Conservation (phyloP, 2,329 filamentous ascomycete genomes). For the Aureobasidium sp. region DNA sequence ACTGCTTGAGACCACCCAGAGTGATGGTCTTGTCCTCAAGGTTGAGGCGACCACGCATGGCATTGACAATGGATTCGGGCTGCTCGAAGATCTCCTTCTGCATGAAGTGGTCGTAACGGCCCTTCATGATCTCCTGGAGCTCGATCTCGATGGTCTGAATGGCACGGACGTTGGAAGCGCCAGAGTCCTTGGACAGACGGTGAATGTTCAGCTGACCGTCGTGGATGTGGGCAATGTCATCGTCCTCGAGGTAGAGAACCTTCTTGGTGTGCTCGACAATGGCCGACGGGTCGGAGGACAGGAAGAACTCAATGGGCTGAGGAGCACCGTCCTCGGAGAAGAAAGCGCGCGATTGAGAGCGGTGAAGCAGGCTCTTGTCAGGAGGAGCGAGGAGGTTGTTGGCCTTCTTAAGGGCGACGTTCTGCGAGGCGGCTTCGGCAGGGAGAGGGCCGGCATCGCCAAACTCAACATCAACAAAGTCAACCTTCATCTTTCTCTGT, state of each 20-base stretch:
- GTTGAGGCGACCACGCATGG: slow-evolving; percentile 98
- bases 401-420: slow-evolving; percentile 86
- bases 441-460: slow-evolving; percentile 81
- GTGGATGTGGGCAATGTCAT: slow-evolving; percentile 99
- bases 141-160: slow-evolving; percentile 99
- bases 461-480: slow-evolving; percentile 99
- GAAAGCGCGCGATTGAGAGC: slow-evolving; percentile 97
- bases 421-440: slow-evolving; percentile 91
- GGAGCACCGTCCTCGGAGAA: slow-evolving; percentile 97
- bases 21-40: slow-evolving; percentile 90
- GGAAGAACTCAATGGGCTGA: slow-evolving; percentile 98
- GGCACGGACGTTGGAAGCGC: slow-evolving; percentile 90
- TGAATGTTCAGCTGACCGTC: slow-evolving; percentile 99
- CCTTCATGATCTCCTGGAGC: slow-evolving; percentile 99
- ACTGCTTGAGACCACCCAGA: slow-evolving; percentile 89
- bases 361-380: slow-evolving; percentile 96
- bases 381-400: slow-evolving; percentile 68
- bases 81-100: slow-evolving; percentile 99
- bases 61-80: slow-evolving; percentile 98
- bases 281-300: slow-evolving; percentile 95
- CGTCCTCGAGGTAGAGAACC: slow-evolving; percentile 98
- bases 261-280: slow-evolving; percentile 99
- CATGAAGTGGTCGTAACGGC: slow-evolving; percentile 99
- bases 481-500: slow-evolving; percentile 98
- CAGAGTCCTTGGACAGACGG: slow-evolving; percentile 92